phyloP scores from a whole-genome alignment of 2,329 filamentous ascomycete genomes.

The Curvularia sp. region DNA sequence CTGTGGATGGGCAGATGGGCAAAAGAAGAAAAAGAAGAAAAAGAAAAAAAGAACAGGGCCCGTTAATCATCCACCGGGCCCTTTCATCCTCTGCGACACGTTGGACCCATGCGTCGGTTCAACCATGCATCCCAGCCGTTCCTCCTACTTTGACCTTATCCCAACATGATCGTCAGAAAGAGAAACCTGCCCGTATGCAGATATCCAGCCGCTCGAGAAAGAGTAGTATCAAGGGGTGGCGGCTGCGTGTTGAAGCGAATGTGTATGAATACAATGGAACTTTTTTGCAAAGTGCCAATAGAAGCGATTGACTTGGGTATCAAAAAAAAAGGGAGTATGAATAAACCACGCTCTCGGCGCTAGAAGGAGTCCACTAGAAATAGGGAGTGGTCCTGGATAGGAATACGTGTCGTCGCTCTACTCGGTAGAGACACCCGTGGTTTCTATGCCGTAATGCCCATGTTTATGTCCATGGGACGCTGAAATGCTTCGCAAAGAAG shows the following conservation, averaged over 20 bases:
- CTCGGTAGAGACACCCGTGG: conserved; percentile 27
- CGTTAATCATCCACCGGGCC: neutral
- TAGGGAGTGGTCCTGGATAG: conserved; percentile 16
- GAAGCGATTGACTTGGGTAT: conserved; percentile 48
- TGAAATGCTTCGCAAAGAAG: conserved; percentile 46
- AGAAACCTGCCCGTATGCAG: conserved; percentile 20
- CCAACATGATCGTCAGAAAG: conserved; percentile 4
- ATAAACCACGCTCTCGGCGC: conserved; percentile 29
- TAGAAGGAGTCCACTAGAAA: conserved; percentile 23
- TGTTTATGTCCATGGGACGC: conserved; percentile 32
- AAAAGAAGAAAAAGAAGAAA: neutral
- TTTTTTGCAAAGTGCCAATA: conserved; percentile 20
- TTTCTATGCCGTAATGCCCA: conserved; percentile 35
- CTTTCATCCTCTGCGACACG: neutral
- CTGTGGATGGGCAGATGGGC: neutral
- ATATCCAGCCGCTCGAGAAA: conserved; percentile 29
- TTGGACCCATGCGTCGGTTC: conserved; percentile 1
- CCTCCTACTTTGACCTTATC: neutral
- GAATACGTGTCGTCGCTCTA: conserved; percentile 17
- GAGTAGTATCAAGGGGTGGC: conserved; percentile 25
- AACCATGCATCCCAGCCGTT: conserved; percentile 8
- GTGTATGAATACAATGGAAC: conserved; percentile 31
- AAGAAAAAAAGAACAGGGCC: neutral
- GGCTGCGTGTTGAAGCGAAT: conserved; percentile 40
- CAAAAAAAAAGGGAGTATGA: conserved; percentile 33